Conservation (phyloP, 176 grass and related monocot species). For the Puccinellia tenuiflora region DNA sequence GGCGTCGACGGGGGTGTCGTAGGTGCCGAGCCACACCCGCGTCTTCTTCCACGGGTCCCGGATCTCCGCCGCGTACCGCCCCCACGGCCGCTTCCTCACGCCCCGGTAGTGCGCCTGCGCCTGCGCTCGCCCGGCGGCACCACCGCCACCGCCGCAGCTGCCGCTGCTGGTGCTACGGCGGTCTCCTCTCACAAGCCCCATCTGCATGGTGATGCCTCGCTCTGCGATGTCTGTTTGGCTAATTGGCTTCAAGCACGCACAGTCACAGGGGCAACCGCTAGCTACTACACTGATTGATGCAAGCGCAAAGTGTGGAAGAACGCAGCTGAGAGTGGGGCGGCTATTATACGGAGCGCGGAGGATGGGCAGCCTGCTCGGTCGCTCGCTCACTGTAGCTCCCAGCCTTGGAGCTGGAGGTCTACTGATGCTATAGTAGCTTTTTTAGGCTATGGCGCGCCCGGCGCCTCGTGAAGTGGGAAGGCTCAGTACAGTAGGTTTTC, state of each 20-base stretch:
- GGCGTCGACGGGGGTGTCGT: constrained; percentile 78
- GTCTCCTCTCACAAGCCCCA: not conserved
- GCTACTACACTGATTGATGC: too few relatives aligned
- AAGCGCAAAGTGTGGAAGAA: not conserved
- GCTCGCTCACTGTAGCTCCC: not conserved
- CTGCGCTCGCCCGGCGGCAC: not conserved
- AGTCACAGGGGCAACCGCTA: too few relatives aligned
- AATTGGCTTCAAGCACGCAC: too few relatives aligned
- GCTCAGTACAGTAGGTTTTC: not conserved
- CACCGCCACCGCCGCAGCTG: not conserved
- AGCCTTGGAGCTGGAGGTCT: not conserved
- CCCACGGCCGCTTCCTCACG: constrained; percentile 88
- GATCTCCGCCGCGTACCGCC: constrained; percentile 82
- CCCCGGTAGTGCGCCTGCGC: constrained; percentile 60
- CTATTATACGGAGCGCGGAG: not conserved
- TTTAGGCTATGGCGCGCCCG: constrained; percentile 2
- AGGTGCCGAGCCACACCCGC: constrained; percentile 87
- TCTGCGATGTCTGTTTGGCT: too few relatives aligned
- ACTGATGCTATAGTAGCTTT: too few relatives aligned
- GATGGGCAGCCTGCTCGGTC: not conserved
- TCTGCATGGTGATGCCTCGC: not conserved
- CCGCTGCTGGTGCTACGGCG: not conserved
- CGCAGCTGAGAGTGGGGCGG: not conserved
- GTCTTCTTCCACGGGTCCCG: constrained; percentile 97
- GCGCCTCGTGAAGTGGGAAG: constrained; percentile 28